Evolutionary conservation across 352 stramenopile genomes (phyloP).

Genomic region (Globisporangium viniferum): DNA sequence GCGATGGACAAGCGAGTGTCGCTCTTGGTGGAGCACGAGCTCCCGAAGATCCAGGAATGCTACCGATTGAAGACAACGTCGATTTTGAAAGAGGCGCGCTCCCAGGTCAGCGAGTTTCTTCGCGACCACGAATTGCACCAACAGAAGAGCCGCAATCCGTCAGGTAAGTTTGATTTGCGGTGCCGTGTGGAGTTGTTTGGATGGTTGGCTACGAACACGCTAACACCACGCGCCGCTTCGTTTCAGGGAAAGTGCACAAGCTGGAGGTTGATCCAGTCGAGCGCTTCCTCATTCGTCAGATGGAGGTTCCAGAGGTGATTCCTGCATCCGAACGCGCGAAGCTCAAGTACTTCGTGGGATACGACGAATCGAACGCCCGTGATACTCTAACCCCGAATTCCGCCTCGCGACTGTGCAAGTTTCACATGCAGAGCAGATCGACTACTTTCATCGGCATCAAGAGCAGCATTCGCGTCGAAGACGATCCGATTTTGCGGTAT

Average conservation of each 20-base stretch:
- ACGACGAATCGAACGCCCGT: conserved; percentile 22
- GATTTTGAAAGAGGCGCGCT: conserved; percentile 41
- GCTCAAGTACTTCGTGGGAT: conserved; percentile 31
- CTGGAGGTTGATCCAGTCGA: conserved; percentile 19
- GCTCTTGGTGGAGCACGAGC: conserved; percentile 36
- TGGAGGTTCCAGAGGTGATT: conserved; percentile 37
- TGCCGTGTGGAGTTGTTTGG: not conserved
- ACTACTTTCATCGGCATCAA: conserved; percentile 70
- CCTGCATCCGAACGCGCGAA: conserved; percentile 20
- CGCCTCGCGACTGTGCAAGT: conserved; percentile 32
- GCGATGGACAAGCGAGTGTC: conserved; percentile 46
- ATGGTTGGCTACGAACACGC: not conserved
- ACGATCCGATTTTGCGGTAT: conserved; percentile 87
- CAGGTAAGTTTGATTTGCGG: conserved; percentile 14
- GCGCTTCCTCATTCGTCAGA: conserved; percentile 34
- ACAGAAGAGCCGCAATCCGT: not conserved
- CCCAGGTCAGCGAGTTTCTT: conserved; percentile 30
- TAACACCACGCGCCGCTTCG: not conserved
- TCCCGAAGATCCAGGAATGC: conserved; percentile 45
- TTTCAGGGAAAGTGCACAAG: conserved; percentile 4
- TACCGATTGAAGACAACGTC: conserved; percentile 46
- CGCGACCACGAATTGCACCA: conserved; percentile 18
- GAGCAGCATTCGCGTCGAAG: conserved; percentile 72
- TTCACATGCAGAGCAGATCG: conserved; percentile 59
- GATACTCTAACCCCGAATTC: conserved; percentile 23